Conservation (phyloP, 2,329 filamentous ascomycete genomes). For the Aspergillus sojae region DNA sequence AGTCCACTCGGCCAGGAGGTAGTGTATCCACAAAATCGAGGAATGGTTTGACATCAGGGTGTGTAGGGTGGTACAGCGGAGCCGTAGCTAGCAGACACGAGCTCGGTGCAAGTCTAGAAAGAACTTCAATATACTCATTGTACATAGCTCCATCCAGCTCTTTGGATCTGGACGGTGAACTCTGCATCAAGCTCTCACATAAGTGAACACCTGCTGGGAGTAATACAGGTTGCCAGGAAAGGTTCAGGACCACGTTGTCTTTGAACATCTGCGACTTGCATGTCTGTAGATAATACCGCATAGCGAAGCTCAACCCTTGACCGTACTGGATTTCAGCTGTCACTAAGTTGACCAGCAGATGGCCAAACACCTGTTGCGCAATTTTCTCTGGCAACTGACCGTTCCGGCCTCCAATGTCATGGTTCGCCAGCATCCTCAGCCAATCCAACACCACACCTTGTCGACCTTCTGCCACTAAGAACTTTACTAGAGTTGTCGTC, state of each 20-base stretch:
- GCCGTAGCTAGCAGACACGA: constrained; percentile 33
- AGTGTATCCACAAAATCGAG: constrained; percentile 30
- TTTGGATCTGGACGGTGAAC: constrained; percentile 24
- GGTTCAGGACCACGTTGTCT: constrained; percentile 8
- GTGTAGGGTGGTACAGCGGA: constrained; percentile 41
- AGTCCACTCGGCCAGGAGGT: constrained; percentile 22
- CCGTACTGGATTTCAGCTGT: constrained; percentile 39
- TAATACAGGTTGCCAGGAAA: constrained; percentile 23
- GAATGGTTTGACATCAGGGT: constrained; percentile 35
- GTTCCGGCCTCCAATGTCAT: constrained; percentile 29
- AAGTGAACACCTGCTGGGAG: constrained; percentile 29
- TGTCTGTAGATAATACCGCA: constrained; percentile 34
- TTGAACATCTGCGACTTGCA: constrained; percentile 25
- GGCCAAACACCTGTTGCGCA: constrained; percentile 26
- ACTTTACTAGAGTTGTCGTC: constrained; percentile 36
- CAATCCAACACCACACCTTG: constrained; percentile 39
- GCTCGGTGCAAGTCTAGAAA: constrained; percentile 26
- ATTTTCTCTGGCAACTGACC: constrained; percentile 25
- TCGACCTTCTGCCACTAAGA: constrained; percentile 43
- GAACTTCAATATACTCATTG: constrained; percentile 33
- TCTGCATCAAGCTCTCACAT: constrained; percentile 27
- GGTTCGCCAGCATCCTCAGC: constrained; percentile 34
- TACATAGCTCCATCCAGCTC: constrained; percentile 33
- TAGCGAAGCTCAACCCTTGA: constrained; percentile 32
- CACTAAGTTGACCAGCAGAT: constrained; percentile 35